Percentiles rank a stretch among this genome's conserved stretches.
Evolutionary conservation across 805 yeast genomes (phyloP).

Genomic region (Saccharomycopsis microspora): DNA sequence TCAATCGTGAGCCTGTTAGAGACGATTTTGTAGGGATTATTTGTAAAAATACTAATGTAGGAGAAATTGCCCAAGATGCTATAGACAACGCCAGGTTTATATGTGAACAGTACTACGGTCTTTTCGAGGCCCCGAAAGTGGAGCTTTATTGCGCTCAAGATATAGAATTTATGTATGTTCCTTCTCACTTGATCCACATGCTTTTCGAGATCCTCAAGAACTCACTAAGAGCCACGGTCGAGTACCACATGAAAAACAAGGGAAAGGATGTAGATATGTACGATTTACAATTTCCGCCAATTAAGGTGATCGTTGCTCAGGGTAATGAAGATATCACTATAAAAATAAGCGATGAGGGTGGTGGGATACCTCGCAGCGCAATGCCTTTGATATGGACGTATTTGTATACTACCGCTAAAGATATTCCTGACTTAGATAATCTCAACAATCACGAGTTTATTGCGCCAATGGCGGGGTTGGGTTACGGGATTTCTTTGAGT

Average conservation of each 20-base stretch:
- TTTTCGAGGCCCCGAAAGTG: slow-evolving; percentile 78
- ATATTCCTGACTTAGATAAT: slow-evolving; percentile 45
- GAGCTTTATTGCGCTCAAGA: slow-evolving; percentile 67
- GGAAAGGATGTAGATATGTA: slow-evolving; percentile 27
- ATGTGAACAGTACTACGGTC: slow-evolving; percentile 83
- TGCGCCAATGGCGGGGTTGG: slow-evolving; percentile 93
- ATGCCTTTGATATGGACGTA: slow-evolving; percentile 86
- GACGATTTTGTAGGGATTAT: slow-evolving; percentile 81
- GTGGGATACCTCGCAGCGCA: slow-evolving; percentile 80
- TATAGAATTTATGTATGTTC: slow-evolving; percentile 80
- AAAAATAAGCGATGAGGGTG: slow-evolving; percentile 88
- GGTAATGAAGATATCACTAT: slow-evolving; percentile 88
- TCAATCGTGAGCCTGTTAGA: slow-evolving; percentile 50
- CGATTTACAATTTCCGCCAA: slow-evolving; percentile 69
- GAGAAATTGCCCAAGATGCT: slow-evolving; percentile 77
- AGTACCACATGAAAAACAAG: slow-evolving; percentile 39
- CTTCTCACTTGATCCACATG: slow-evolving; percentile 89
- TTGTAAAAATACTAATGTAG: slow-evolving; percentile 73
- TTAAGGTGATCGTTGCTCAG: slow-evolving; percentile 77
- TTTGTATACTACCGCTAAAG: slow-evolving; percentile 76
- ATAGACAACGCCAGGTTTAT: slow-evolving; percentile 84
- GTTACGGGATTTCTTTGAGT: slow-evolving; percentile 83
- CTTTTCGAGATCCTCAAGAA: slow-evolving; percentile 80
- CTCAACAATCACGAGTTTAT: slow-evolving; percentile 41
- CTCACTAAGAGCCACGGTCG: slow-evolving; percentile 82